Base-by-base conservation (phyloP, 768 basidiomycete genomes). In the Termitomyces sp. region DNA sequence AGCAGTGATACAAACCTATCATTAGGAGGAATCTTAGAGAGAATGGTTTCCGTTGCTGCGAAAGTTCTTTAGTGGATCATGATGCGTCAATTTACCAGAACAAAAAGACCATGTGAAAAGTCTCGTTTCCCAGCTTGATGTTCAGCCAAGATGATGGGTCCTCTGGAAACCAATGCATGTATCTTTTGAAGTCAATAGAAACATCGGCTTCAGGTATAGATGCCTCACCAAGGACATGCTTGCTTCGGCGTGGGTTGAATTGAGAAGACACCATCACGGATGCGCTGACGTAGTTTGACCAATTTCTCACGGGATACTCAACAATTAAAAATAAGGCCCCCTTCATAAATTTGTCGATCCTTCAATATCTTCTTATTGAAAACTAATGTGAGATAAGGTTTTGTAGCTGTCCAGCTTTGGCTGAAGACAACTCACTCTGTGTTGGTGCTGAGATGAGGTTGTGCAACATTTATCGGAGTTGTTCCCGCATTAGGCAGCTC, bases 1-100 rank as follows among this genome's bases (percentile, higher is more conserved):
- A 46, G 22, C 30, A 54, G 10, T 33, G 8, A 65, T 67, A 60
- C 22, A 73, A 69, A 74, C 33, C 73, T 84, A 69, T 90, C 84
- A 68, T 93, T 93, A 4, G 92, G 94, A 1, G 96, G 94, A 68
- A 99, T 98, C 79, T 95, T 96, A 47, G 87, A 88, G 38, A 99
- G 78, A 63, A 98, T 97, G 1, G 88, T 92, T 65, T 92, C 85
- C 1, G 87, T 89, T 18, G 92, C 92, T 92, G 63, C 18, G 53
- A 6, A 35, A 18, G 42, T 47, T 30, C 33, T 42, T 53, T 24
- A 57, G 52, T 20, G 36, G 8, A 10, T 20, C 24, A 20, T 49
- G 36, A 48, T 26, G 40, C 53, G 26, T 50, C 20, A 45, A 8
- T 28, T n/a, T 30, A 33, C 18, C 3, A 46, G 26, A 40, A 44